A percentile compares a stretch with the other conserved stretches of the same genome.
phyloP scores from a whole-genome alignment of 768 basidiomycete genomes.

The Mycena vulgaris region DNA sequence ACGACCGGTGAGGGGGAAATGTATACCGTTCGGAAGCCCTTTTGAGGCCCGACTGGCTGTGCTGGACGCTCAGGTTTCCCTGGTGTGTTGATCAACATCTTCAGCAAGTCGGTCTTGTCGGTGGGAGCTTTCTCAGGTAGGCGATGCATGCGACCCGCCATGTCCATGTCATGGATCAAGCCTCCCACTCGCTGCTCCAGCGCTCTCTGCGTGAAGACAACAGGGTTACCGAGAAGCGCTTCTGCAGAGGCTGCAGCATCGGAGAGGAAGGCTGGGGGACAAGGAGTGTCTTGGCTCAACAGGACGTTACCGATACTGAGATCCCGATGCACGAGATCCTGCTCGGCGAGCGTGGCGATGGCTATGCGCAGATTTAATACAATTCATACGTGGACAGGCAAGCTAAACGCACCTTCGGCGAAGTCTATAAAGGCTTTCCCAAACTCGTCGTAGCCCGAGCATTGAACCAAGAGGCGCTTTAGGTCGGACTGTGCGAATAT shows the following conservation, averaged over 20 bases:
- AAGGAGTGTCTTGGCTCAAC: background rate
- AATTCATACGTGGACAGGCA: constrained; percentile 4
- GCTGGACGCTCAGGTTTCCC: background rate
- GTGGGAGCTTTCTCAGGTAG: background rate
- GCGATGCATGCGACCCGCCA: constrained; percentile 16
- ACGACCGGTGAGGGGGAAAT: background rate
- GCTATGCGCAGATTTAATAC: constrained; percentile 4
- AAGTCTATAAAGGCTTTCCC: constrained; percentile 15
- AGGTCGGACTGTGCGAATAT: constrained; percentile 24
- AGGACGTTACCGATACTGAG: constrained; percentile 28
- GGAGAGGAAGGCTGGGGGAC: constrained; percentile 17
- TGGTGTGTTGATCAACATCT: background rate
- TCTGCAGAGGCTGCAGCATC: constrained; percentile 16
- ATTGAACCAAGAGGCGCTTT: constrained; percentile 26
- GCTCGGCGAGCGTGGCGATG: constrained; percentile 13
- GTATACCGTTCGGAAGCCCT: constrained; percentile 20
- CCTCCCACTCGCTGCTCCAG: constrained; percentile 17
- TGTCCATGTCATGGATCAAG: constrained; percentile 23
- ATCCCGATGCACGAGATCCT: constrained; percentile 16
- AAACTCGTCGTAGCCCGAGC: constrained; percentile 7
- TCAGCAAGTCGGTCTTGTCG: background rate
- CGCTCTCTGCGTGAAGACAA: constrained; percentile 21
- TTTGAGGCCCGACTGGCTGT: constrained; percentile 2
- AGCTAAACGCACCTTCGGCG: constrained; percentile 10
- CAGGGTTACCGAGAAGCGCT: background rate